Percentiles rank a stretch among this genome's conserved stretches.
Evolutionary conservation across 2,329 filamentous ascomycete species (phyloP).

Genomic region (Verticillium isaacii): DNA sequence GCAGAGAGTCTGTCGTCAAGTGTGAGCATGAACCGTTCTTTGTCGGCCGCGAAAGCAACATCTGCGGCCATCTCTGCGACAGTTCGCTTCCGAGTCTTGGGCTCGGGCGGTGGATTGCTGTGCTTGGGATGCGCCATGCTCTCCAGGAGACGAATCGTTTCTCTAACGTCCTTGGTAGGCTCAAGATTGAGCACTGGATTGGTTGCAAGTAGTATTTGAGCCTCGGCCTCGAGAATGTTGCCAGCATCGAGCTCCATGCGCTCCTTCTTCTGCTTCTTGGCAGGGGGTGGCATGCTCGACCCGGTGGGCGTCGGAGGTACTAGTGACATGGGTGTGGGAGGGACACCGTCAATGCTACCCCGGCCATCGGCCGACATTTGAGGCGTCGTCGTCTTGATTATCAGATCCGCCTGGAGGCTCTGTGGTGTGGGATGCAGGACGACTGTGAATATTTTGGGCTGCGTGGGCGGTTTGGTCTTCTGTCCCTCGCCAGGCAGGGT

Average conservation of each 20-base stretch:
- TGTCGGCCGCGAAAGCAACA: conserved; percentile 82
- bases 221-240: conserved; percentile 71
- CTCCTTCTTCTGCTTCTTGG: conserved; percentile 65
- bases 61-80: conserved; percentile 93
- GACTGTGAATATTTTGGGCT: conserved; percentile 67
- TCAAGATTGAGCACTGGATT: conserved; percentile 73
- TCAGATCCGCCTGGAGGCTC: conserved; percentile 70
- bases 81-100: conserved; percentile 88
- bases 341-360: conserved; percentile 39
- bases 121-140: conserved; percentile 73
- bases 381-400: conserved; percentile 71
- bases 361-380: conserved; percentile 33
- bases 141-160: conserved; percentile 68
- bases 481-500: conserved; percentile 40
- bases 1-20: conserved; percentile 78
- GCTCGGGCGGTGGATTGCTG: conserved; percentile 68
- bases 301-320: conserved; percentile 59
- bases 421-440: conserved; percentile 82
- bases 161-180: conserved; percentile 63
- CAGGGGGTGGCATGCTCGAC: conserved; percentile 52
- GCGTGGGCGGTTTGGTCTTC: conserved; percentile 40
- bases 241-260: conserved; percentile 72
- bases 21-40: conserved; percentile 88
- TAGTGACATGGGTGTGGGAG: conserved; percentile 60
- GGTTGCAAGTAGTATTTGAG: conserved; percentile 68